phyloP scores from a whole-genome alignment of 2,329 filamentous ascomycete species.

The Lomentospora prolificans region DNA sequence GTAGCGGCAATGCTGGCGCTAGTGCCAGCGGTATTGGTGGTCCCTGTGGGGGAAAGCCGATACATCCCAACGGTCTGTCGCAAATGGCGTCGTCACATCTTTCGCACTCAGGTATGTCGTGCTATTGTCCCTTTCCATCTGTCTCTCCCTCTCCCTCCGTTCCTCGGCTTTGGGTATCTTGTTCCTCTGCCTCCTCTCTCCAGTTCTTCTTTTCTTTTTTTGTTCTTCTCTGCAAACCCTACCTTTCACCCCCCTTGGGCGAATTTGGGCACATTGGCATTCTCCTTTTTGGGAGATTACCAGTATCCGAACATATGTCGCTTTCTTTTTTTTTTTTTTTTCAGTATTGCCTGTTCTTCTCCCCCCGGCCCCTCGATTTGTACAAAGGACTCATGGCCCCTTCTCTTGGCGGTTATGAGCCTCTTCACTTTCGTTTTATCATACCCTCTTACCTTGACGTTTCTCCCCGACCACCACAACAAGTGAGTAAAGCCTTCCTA shows the following conservation, averaged over 20 bases:
- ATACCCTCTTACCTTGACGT: not conserved
- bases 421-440: not conserved
- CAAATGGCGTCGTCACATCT: not conserved
- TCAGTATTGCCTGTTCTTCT: not conserved
- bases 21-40: not conserved
- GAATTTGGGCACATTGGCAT: not conserved
- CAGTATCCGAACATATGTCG: not conserved
- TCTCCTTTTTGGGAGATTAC: not conserved
- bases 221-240: not conserved
- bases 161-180: no score
- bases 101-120: not conserved
- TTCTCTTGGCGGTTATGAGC: no score
- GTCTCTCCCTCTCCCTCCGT: not conserved
- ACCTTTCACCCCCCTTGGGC: not conserved
- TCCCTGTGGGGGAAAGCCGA: not conserved
- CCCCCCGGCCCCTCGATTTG: not conserved
- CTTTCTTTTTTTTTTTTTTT: not conserved
- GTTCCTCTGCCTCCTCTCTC: not conserved
- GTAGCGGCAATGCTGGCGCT: constrained; percentile 20
- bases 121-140: not conserved
- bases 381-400: no score
- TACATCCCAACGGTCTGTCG: not conserved
- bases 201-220: not conserved
- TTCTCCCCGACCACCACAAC: not conserved
- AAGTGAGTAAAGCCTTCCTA: not conserved